Base-by-base conservation (phyloP, 306 rosid genomes). In the Casuarina glauca region DNA sequence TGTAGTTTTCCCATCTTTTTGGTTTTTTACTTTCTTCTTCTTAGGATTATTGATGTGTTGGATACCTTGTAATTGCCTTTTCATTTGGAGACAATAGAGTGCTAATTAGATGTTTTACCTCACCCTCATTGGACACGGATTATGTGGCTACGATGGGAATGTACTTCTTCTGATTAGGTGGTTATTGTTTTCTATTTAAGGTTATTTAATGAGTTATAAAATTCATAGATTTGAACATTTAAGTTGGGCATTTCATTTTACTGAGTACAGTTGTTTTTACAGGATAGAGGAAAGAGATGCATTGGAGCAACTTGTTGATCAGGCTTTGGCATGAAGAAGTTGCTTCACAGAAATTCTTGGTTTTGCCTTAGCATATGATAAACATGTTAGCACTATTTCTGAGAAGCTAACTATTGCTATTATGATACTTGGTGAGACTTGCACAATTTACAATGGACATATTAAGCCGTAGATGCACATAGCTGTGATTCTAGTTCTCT, bases 281-380 rank as follows among this genome's bases (percentile, higher is more conserved):
- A 95, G 98, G 85, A 86, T 91, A 81, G 89, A 86, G 82, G 98
- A 95, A 83, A 82, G 74, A 74, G 89, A 87, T 71, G 69, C 79
- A 68, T 82, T 92, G 84, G 77, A 87, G 57, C 86, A 84, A 76
- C 78, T 90, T 66, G 82, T 92, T 70, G 90, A 88, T 85, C 88
- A 86, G 81, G 93, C 96, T 64, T 80, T 78, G 64, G 83, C 81
- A 62, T 91, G 97, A 81, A 86, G 84, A 76, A 81, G 85, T 73
- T 78, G 76, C 78, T 81, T 92, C 86, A 77, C 83, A 80, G 97
- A 85, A 78, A 77, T 82, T 72, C 74, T 87, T 77, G 87, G 76
- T 72, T 73, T 81, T 58, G 82, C 89, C 8, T 88, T 82, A 75
- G 82, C 78, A 81, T 72, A 74, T 81, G 62, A 82, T 26, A 67